A percentile compares a stretch with the other conserved stretches of the same genome.
Evolutionary conservation across 441 rosid species (phyloP).

Genomic region (Pelargonium cotyledonis): DNA sequence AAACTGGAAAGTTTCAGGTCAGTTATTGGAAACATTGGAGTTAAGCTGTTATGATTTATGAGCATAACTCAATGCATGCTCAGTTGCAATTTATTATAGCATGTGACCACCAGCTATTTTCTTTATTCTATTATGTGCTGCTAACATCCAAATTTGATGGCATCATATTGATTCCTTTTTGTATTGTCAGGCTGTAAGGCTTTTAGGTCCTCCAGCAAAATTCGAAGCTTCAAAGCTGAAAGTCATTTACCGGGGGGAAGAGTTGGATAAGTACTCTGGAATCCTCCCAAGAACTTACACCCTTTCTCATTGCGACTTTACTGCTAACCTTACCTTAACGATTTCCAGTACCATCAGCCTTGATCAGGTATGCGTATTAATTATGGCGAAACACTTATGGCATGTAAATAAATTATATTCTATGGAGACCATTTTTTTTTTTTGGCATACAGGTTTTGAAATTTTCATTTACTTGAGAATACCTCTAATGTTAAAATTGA

Average conservation of each 20-base stretch:
- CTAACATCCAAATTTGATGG: constrained; percentile 17
- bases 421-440: too few species aligned
- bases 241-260: constrained; percentile 45
- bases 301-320: constrained; percentile 82
- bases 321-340: constrained; percentile 72
- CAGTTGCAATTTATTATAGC: background rate
- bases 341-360: constrained; percentile 67
- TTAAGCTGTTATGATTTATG: background rate
- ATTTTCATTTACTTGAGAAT: too few species aligned
- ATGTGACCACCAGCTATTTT: background rate
- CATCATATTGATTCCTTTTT: constrained; percentile 13
- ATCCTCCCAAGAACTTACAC: constrained; percentile 67
- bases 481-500: too few species aligned
- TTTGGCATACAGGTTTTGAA: too few species aligned
- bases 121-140: background rate
- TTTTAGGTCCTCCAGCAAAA: constrained; percentile 68
- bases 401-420: background rate
- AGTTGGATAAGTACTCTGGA: constrained; percentile 29
- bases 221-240: constrained; percentile 75
- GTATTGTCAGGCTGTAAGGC: constrained; percentile 50
- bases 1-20: too few species aligned
- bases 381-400: background rate
- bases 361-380: constrained; percentile 61
- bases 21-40: background rate
- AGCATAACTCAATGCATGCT: background rate